A percentile compares a stretch with the other conserved stretches of the same genome.
These are phyloP conservation scores for Parsonsia alboflavescens DNA, from an alignment of 257 asterid genomes.

Conservation along the genomic window DNA sequence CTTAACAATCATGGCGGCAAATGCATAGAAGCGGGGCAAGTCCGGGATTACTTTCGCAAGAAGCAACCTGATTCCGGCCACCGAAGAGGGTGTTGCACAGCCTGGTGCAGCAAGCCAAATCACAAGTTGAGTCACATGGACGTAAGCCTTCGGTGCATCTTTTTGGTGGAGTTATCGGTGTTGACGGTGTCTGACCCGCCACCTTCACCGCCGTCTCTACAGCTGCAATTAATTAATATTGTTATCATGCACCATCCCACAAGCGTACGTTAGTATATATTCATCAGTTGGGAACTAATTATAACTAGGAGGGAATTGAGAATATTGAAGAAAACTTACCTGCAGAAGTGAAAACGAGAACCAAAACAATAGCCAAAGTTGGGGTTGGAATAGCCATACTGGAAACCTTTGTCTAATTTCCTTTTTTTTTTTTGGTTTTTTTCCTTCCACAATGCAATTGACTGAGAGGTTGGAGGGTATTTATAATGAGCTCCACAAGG, in stretches of 20 bases:
- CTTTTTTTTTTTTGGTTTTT: too few species aligned
- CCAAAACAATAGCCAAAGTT: neutral
- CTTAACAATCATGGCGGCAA: constrained; percentile 3
- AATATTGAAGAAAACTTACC: neutral
- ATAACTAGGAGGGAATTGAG: too few species aligned
- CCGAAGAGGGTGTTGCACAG: neutral
- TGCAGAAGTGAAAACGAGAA: neutral
- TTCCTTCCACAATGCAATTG: too few species aligned
- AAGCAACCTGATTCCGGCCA: neutral
- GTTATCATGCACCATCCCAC: too few species aligned
- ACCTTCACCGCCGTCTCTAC: neutral
- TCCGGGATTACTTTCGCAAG: constrained; percentile 1
- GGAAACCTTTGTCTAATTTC: too few species aligned
- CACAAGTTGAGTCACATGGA: neutral
- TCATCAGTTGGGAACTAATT: too few species aligned
- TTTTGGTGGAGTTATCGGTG: neutral
- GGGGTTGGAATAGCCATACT: neutral
- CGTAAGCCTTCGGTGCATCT: neutral
- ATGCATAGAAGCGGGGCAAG: neutral
- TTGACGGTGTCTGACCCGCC: neutral
- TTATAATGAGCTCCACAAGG: too few species aligned
- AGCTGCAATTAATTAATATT: neutral
- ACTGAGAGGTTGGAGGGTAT: neutral
- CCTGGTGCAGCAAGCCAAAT: neutral
- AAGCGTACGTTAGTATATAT: too few species aligned